phyloP scores from a whole-genome alignment of 495 filamentous ascomycete genomes.

The Rhypophila decipiens region DNA sequence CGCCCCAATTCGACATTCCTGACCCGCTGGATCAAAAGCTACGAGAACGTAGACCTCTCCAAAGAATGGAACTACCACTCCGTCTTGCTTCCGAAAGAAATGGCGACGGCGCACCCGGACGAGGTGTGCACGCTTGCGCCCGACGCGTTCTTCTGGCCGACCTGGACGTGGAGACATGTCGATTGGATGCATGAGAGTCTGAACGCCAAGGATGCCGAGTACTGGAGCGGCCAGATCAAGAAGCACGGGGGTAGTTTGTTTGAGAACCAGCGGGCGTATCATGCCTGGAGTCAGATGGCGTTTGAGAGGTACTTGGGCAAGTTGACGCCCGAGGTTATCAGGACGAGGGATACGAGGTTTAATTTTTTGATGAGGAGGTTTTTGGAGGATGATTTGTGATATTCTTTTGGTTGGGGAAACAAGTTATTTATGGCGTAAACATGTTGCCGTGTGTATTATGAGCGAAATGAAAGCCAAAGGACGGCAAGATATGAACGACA shows the following conservation, averaged over 20 bases:
- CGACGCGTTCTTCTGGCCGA: constrained; percentile 44
- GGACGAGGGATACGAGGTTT: constrained; percentile 35
- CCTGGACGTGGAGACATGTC: constrained; percentile 41
- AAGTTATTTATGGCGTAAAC: too few species aligned
- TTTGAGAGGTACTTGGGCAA: constrained; percentile 35
- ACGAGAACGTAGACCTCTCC: constrained; percentile 28
- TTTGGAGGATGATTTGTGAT: constrained; percentile 31
- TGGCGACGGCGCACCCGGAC: constrained; percentile 28
- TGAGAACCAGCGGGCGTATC: constrained; percentile 39
- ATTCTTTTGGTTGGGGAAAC: too few species aligned
- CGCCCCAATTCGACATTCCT: constrained; percentile 37
- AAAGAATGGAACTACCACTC: constrained; percentile 44
- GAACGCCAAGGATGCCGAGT: constrained; percentile 21
- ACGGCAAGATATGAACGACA: too few species aligned
- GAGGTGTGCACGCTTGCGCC: constrained; percentile 40
- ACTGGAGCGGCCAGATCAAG: constrained; percentile 29
- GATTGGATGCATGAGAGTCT: constrained; percentile 41
- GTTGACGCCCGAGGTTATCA: constrained; percentile 31
- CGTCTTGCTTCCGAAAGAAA: constrained; percentile 34
- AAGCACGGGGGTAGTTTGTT: constrained; percentile 35
- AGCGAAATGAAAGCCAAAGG: too few species aligned
- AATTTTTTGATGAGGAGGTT: constrained; percentile 41
- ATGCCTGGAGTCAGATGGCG: constrained; percentile 43
- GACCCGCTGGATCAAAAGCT: constrained; percentile 35
- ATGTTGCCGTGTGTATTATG: too few species aligned